These are phyloP conservation scores for Populus hybrid DNA, from an alignment of 441 rosid genomes.

Conservation along the genomic window DNA sequence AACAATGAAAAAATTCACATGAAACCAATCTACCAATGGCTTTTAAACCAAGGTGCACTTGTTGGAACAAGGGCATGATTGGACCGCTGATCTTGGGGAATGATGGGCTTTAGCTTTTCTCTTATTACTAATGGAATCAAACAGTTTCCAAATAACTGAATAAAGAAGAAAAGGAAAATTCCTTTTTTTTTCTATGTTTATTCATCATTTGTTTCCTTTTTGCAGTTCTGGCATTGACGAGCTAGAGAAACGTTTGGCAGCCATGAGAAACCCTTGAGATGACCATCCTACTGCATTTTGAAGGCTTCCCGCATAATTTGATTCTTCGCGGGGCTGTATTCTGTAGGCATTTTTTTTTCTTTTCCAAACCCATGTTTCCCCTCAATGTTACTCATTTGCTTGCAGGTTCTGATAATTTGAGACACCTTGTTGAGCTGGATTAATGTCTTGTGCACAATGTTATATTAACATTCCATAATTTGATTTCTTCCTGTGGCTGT, in stretches of 20 bases:
- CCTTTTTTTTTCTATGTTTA: not conserved
- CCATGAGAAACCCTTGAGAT: slow-evolving; percentile 66
- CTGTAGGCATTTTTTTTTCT: slow-evolving; percentile 19
- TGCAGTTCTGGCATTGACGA: slow-evolving; percentile 73
- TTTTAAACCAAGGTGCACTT: not conserved
- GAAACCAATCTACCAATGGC: not conserved
- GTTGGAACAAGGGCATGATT: not conserved
- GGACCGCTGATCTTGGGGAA: not conserved
- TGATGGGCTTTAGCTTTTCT: not conserved
- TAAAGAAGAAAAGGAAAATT: not conserved
- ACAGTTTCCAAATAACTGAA: not conserved
- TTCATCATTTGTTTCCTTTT: not conserved
- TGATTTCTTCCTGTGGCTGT: slow-evolving; percentile 6
- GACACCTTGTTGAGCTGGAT: not conserved
- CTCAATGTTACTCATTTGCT: slow-evolving; percentile 2
- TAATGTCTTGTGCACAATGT: not conserved
- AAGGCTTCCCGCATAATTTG: slow-evolving; percentile 1
- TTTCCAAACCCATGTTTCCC: not conserved
- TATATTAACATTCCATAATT: not conserved
- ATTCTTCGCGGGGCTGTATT: slow-evolving; percentile 7
- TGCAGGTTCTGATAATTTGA: not conserved
- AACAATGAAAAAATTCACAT: not conserved
- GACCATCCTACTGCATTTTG: not conserved
- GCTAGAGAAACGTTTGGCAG: slow-evolving; percentile 85
- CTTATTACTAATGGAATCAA: not conserved